Evolutionary conservation across 2,329 filamentous ascomycete species (phyloP).

Genomic region (Fusarium penzigii): DNA sequence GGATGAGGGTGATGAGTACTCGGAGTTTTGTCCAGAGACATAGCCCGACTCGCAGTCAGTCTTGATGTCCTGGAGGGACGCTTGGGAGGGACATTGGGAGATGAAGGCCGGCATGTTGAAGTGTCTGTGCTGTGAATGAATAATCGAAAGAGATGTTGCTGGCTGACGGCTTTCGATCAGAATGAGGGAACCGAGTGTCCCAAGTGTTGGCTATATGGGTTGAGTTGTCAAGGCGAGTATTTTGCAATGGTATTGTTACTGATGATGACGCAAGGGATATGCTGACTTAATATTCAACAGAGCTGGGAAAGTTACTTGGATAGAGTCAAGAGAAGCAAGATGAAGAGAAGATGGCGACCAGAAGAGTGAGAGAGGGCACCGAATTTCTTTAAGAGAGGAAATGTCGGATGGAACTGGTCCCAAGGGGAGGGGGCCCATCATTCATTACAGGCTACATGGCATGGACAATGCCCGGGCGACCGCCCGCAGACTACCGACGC

Average conservation of each 20-base stretch:
- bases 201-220: constrained; percentile 18
- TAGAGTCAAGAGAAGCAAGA: constrained; percentile 9
- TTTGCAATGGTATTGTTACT: constrained; percentile 8
- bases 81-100: constrained; percentile 42
- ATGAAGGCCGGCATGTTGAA: constrained; percentile 39
- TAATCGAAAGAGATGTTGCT: constrained; percentile 10
- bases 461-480: constrained; percentile 28
- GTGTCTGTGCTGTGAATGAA: constrained; percentile 9
- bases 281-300: constrained; percentile 24
- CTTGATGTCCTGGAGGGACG: constrained; percentile 43
- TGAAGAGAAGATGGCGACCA: constrained; percentile 23
- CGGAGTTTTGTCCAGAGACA: constrained; percentile 54
- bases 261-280: constrained; percentile 27
- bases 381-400: constrained; percentile 29
- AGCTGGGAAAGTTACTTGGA: constrained; percentile 18
- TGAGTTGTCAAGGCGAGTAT: constrained; percentile 5
- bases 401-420: constrained; percentile 18
- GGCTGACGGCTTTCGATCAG: constrained; percentile 22
- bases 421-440: constrained; percentile 11
- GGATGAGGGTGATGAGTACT: constrained; percentile 39
- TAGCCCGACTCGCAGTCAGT: constrained; percentile 78
- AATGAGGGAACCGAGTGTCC: constrained; percentile 14
- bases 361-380: constrained; percentile 21
- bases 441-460: constrained; percentile 15
- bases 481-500: constrained; percentile 25